A percentile compares a stretch with the other conserved stretches of the same genome.
Conservation (phyloP, 768 basidiomycete species). For the Boletus insuetus region DNA sequence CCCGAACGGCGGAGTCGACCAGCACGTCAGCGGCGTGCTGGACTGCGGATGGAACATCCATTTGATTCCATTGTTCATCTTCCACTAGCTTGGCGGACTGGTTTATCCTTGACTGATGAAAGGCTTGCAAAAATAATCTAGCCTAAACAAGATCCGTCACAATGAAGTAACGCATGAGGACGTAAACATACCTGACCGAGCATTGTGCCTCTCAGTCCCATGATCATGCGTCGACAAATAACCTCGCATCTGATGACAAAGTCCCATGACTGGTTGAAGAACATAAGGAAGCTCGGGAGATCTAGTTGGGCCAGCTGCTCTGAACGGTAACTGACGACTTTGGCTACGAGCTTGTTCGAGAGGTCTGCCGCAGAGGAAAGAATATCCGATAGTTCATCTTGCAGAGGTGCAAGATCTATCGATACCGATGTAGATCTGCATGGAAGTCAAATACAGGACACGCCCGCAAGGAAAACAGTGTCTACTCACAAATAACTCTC, state of each 20-base stretch:
- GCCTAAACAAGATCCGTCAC: slow-evolving; percentile 46
- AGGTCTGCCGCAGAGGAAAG: slow-evolving; percentile 81
- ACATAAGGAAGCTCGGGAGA: slow-evolving; percentile 68
- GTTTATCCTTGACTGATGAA: slow-evolving; percentile 79
- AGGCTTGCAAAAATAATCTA: slow-evolving; percentile 80
- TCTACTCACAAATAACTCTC: slow-evolving; percentile 42
- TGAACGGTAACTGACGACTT: slow-evolving; percentile 69
- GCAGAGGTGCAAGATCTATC: slow-evolving; percentile 43
- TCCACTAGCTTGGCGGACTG: slow-evolving; percentile 88
- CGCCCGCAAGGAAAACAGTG: not conserved
- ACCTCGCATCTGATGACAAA: slow-evolving; percentile 90
- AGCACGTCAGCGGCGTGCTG: slow-evolving; percentile 75
- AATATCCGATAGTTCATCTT: slow-evolving; percentile 73
- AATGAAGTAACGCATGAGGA: not conserved
- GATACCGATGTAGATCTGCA: slow-evolving; percentile 39
- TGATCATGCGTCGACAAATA: slow-evolving; percentile 87
- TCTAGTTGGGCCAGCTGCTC: slow-evolving; percentile 77
- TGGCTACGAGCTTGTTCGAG: slow-evolving; percentile 78
- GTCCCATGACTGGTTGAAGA: slow-evolving; percentile 85
- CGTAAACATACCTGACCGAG: slow-evolving; percentile 65
- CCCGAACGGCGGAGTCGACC: slow-evolving; percentile 76
- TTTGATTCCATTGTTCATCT: slow-evolving; percentile 90
- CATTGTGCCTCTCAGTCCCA: slow-evolving; percentile 82
- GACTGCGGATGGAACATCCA: slow-evolving; percentile 58
- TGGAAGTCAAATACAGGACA: not conserved